Percentiles rank a stretch among this genome's conserved stretches.
These are phyloP conservation scores for Fusarium scirpi DNA, from an alignment of 2,329 filamentous ascomycete genomes.

Conservation along the genomic window DNA sequence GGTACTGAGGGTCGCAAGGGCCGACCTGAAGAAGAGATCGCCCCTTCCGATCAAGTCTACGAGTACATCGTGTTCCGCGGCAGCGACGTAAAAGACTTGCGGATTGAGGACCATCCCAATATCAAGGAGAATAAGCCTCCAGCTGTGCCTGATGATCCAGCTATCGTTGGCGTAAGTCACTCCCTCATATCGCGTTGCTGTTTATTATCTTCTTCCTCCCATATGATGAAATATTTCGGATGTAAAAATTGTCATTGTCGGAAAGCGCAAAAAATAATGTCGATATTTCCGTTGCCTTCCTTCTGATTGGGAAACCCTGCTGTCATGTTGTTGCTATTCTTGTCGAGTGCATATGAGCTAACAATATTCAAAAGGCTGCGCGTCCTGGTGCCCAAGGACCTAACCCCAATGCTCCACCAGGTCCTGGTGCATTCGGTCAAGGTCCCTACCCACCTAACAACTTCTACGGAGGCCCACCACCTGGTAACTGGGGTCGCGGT, in stretches of 20 bases:
- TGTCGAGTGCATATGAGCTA: constrained; percentile 46
- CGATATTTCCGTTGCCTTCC: constrained; percentile 99
- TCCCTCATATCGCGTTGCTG: constrained; percentile 9
- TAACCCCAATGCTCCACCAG: constrained; percentile 52
- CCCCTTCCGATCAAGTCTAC: constrained; percentile 88
- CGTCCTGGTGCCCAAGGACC: constrained; percentile 52
- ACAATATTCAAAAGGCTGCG: constrained; percentile 55
- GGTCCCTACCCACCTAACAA: constrained; percentile 60
- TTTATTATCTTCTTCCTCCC: constrained; percentile 48
- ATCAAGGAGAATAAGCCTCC: constrained; percentile 81
- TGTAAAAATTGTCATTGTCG: constrained; percentile 85
- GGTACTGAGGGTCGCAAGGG: constrained; percentile 91
- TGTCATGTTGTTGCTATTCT: constrained; percentile 25
- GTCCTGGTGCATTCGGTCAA: constrained; percentile 57
- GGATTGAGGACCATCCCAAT: constrained; percentile 85
- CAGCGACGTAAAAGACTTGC: constrained; percentile 97
- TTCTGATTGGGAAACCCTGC: constrained; percentile 76
- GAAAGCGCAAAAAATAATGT: constrained; percentile 96
- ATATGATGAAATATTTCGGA: constrained; percentile 97
- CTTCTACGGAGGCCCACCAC: constrained; percentile 63
- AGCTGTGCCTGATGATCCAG: constrained; percentile 90
- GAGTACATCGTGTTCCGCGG: constrained; percentile 99
- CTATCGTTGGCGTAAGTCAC: constrained; percentile 94
- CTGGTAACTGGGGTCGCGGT: constrained; percentile 67
- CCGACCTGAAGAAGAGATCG: constrained; percentile 83